Base-by-base conservation (phyloP, 768 basidiomycete species). In the Thelephora ganbajun region DNA sequence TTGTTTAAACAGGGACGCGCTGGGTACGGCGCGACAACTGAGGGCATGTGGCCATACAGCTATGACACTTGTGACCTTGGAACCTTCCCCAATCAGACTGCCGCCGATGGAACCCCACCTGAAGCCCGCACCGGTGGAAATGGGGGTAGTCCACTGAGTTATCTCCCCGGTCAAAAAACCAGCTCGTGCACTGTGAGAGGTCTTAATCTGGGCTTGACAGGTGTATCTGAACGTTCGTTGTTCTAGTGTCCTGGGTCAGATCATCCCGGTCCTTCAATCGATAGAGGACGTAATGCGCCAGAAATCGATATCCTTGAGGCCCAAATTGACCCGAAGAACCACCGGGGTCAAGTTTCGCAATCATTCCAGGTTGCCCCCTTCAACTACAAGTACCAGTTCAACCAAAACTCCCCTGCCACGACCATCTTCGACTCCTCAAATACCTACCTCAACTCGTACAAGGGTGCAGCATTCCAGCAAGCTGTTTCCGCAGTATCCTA, bases 281-380 rank as follows among this genome's bases (percentile, higher is more conserved):
- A 63, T 23, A 67, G 65, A 13, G 80, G 80, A 16, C 78, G 93
- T 45, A 79, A 79, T 30, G 87, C 83, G 1, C 93, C 94, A 1
- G 94, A 98, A 68, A 90, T 97, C 55, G 93, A 97, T 63, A 72
- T 98, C 50, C 59, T 94, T 49, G 93, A 98, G 67, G 79, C 89
- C 0, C 83, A 91, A 61, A 66, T 81, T 50, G 68, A 90, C 55
- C 55, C 70, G 33, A 51, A 46, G 48, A 50, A 63, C 3, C 71
- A 74, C 55, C 56, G 65, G 58, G 86, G 76, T 36, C 68, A 81
- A 54, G 83, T 82, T 1, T 89, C 87, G 1, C 91, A 93, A 64
- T 83, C 79, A 55, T 74, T 74, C 58, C 90, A 93, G 63, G 60
- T 72, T 35, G 88, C 87, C 9, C 89, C 89, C 9, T 92, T 80